Evolutionary conservation across 2,329 filamentous ascomycete genomes (phyloP).

Genomic region (Seiridium unicorne): DNA sequence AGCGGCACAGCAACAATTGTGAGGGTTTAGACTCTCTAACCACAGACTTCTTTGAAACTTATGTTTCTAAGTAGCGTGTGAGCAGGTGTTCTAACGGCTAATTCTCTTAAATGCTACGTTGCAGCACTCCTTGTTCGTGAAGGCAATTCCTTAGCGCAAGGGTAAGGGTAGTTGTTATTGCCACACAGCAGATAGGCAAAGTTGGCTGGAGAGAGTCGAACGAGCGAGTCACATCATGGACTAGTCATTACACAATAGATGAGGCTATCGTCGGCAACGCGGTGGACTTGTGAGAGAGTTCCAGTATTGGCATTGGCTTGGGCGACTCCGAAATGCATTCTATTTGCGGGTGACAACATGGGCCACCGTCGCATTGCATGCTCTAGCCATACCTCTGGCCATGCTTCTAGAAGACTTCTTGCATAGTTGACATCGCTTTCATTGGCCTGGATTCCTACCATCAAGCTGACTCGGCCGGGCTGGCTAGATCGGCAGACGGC

Average conservation of each 20-base stretch:
- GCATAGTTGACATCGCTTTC: neutral
- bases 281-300: neutral
- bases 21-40: too few species aligned
- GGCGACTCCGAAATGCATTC: neutral
- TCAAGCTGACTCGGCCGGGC: too few species aligned
- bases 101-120: neutral
- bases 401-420: neutral
- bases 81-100: too few species aligned
- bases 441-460: too few species aligned
- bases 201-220: neutral
- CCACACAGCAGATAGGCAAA: neutral
- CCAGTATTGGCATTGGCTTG: neutral
- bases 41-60: too few species aligned
- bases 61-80: too few species aligned
- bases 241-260: too few species aligned
- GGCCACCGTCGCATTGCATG: neutral
- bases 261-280: too few species aligned
- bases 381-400: neutral
- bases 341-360: neutral
- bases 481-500: too few species aligned
- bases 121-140: neutral
- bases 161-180: neutral
- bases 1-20: too few species aligned
- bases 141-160: neutral
- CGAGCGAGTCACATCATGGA: too few species aligned